These are phyloP conservation scores for Ogataea sp. DNA, from an alignment of 805 yeast genomes.

Conservation along the genomic window DNA sequence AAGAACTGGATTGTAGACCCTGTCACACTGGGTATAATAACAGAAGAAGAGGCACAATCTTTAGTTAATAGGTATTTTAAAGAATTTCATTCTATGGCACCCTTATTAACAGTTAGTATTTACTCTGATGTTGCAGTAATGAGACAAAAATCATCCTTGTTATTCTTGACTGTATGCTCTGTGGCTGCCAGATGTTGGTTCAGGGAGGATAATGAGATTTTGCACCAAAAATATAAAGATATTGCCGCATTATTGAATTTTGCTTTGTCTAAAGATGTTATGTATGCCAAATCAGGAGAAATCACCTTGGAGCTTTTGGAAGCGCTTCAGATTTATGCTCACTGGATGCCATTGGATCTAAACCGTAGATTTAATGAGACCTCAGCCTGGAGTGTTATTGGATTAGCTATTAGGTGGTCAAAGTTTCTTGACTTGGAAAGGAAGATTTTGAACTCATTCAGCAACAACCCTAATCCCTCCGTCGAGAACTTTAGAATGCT, in stretches of 20 bases:
- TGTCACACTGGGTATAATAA: constrained; percentile 4
- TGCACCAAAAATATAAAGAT: constrained; percentile 6
- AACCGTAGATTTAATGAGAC: constrained; percentile 6
- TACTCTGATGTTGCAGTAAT: constrained; percentile 8
- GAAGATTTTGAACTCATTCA: constrained; percentile 4
- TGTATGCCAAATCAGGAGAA: constrained; percentile 5
- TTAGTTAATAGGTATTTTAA: constrained; percentile 9
- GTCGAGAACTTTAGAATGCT: constrained; percentile 8
- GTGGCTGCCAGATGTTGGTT: constrained; percentile 8
- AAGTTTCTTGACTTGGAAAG: constrained; percentile 8
- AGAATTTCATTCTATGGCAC: constrained; percentile 10
- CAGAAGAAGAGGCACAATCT: constrained; percentile 7
- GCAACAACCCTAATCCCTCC: constrained; percentile 2
- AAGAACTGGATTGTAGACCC: constrained; percentile 10
- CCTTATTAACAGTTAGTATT: constrained; percentile 7
- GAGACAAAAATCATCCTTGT: constrained; percentile 5
- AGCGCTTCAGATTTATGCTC: constrained; percentile 10
- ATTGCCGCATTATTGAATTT: constrained; percentile 7
- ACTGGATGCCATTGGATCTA: constrained; percentile 9
- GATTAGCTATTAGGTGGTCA: constrained; percentile 10
- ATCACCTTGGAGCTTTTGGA: constrained; percentile 10
- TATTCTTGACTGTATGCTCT: constrained; percentile 7
- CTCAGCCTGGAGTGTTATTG: constrained; percentile 9
- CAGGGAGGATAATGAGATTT: neutral
- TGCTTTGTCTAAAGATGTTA: constrained; percentile 5